phyloP scores from a whole-genome alignment of 805 yeast species.

The Hanseniaspora singularis region DNA sequence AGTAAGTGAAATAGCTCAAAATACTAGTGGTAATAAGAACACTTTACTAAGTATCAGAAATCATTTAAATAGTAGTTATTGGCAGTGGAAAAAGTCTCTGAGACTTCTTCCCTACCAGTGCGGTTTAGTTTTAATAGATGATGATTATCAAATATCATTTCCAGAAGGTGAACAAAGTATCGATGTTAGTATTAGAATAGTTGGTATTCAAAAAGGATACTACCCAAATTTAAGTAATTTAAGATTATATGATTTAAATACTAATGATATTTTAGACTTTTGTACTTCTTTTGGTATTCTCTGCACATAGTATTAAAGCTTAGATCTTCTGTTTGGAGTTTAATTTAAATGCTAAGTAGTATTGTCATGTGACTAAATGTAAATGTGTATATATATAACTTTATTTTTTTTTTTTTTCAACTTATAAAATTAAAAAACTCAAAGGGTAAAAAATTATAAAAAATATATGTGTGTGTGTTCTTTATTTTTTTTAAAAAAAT shows the following conservation, averaged over 20 bases:
- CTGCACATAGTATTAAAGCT: conserved; percentile 21
- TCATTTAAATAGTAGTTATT: conserved; percentile 19
- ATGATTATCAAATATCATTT: conserved; percentile 24
- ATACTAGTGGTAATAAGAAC: too few relatives aligned
- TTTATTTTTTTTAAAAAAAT: background rate
- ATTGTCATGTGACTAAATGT: too few relatives aligned
- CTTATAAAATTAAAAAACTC: too few relatives aligned
- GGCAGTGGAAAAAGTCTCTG: conserved; percentile 21
- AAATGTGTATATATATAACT: too few relatives aligned
- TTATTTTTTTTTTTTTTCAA: too few relatives aligned
- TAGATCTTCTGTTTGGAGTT: background rate
- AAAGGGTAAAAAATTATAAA: background rate
- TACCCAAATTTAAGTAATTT: conserved; percentile 25
- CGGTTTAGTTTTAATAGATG: conserved; percentile 26
- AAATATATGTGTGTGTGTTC: background rate
- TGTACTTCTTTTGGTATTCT: conserved; percentile 24
- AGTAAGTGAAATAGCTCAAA: background rate
- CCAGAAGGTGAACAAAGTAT: conserved; percentile 25
- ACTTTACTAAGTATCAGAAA: conserved; percentile 1
- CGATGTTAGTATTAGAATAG: conserved; percentile 24
- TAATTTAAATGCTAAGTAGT: too few relatives aligned
- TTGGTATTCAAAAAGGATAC: conserved; percentile 26
- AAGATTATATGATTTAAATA: conserved; percentile 26
- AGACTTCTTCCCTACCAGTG: conserved; percentile 21
- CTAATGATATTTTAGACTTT: conserved; percentile 25